These are phyloP conservation scores for Annulohypoxylon maeteangense DNA, from an alignment of 495 filamentous ascomycete species.

Conservation along the genomic window DNA sequence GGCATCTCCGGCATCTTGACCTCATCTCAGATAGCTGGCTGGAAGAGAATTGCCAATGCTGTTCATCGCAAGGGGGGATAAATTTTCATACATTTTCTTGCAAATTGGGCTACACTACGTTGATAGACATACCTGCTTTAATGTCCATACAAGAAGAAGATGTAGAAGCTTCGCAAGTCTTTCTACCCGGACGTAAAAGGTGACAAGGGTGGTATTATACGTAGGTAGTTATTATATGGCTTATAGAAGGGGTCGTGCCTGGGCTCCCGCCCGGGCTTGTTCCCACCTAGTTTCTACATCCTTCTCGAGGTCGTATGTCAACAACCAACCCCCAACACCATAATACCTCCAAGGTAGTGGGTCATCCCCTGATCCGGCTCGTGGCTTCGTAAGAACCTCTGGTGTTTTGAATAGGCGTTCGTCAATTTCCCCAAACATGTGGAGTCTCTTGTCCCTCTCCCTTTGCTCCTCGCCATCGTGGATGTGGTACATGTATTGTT, in stretches of 20 bases:
- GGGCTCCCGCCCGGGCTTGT: background rate
- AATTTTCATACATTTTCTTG: conserved; percentile 70
- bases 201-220: no score
- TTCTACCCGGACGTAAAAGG: no score
- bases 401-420: conserved; percentile 36
- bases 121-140: no score
- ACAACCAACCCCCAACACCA: conserved; percentile 63
- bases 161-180: no score
- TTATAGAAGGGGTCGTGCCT: conserved; percentile 23
- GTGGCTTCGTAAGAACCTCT: conserved; percentile 52
- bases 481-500: conserved; percentile 69
- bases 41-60: conserved; percentile 68
- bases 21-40: conserved; percentile 66
- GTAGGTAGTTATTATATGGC: background rate
- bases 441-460: conserved; percentile 61
- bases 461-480: conserved; percentile 64
- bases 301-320: conserved; percentile 63
- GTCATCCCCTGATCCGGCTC: conserved; percentile 53
- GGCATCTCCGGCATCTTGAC: conserved; percentile 74
- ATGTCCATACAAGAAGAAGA: no score
- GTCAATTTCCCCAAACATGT: conserved; percentile 51
- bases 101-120: conserved; percentile 65
- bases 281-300: conserved; percentile 61
- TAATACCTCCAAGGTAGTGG: conserved; percentile 64
- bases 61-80: conserved; percentile 71